Evolutionary conservation across 2,329 filamentous ascomycete genomes (phyloP), one percentile per base, ranked within the genome.

Genomic region (Lachnellula subtilissima): DNA sequence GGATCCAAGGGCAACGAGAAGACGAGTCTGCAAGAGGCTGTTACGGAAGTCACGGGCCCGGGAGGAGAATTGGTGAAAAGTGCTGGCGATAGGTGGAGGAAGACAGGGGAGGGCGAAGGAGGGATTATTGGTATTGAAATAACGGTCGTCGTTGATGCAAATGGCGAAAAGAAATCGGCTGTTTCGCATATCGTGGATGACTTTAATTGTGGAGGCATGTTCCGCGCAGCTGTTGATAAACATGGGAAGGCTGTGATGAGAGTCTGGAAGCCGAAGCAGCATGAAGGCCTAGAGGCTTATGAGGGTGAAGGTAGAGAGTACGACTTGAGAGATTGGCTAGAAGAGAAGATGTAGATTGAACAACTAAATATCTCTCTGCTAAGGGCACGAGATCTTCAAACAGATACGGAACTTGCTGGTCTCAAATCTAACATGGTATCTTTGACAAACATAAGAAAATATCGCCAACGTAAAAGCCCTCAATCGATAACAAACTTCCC

Each of bases 131-230:
- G 89, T 0, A 88, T 92, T 47, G 87, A 91, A 66, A 71, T 81
- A 22, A 76, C 76, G 0, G 71, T 81, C 1, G 74, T 78, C 11
- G 68, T 71, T 2, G 74, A 80, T 57, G 71, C 62, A 3, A 65
- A 73, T n/a, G 73, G 56, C 3, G 76, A 78, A 0, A 62, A 62
- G n/a, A 67, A 79, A 1, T 72, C 73, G 2, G 69, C 71, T 1
- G 66, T 73, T 14, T 75, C 74, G 1, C 76, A 80, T 51, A 78
- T 95, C 5, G 73, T 92, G 15, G 87, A 85, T 69, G 88, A 92
- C 64, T 91, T 86, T 69, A 96, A 96, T 69, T 94, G 88, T 64
- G 88, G 86, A 4, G 91, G 91, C 0, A 92, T 96, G 88, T 94
- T 91, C 67, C 80, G 91, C 19, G 90, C 89, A 0, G 93, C 87